These are phyloP conservation scores for Fusarium verrucosum DNA, from an alignment of 2,329 filamentous ascomycete species.

Conservation along the genomic window DNA sequence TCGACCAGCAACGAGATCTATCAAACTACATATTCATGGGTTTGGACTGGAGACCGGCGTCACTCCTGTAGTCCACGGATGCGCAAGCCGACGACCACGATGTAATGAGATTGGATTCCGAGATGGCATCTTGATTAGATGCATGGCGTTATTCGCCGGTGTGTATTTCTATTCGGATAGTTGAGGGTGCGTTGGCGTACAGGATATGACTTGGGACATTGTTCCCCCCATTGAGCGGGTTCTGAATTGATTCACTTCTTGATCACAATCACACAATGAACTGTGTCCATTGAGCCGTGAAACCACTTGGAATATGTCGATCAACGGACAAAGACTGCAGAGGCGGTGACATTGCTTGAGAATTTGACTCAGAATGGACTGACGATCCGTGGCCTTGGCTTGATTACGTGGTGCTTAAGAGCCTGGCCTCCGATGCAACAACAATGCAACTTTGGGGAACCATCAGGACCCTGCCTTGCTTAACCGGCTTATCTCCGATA, in stretches of 20 bases:
- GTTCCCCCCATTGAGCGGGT: slow-evolving; percentile 31
- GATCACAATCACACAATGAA: slow-evolving; percentile 13
- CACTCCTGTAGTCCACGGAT: slow-evolving; percentile 21
- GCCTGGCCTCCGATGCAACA: slow-evolving; percentile 18
- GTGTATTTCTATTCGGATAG: slow-evolving; percentile 39
- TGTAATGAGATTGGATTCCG: slow-evolving; percentile 39
- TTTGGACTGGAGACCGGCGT: slow-evolving; percentile 33
- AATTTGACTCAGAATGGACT: slow-evolving; percentile 35
- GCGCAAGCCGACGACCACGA: slow-evolving; percentile 40
- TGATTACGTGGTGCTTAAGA: slow-evolving; percentile 35
- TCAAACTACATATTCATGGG: neutral
- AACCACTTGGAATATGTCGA: slow-evolving; percentile 2
- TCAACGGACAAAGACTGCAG: slow-evolving; percentile 4
- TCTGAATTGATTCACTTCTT: slow-evolving; percentile 39
- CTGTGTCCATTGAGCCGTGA: neutral
- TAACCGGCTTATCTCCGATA: slow-evolving; percentile 45
- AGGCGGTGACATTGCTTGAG: slow-evolving; percentile 36
- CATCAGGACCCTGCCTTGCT: slow-evolving; percentile 19
- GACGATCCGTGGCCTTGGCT: slow-evolving; percentile 36
- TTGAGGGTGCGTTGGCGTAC: slow-evolving; percentile 43
- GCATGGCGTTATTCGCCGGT: slow-evolving; percentile 39
- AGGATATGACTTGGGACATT: slow-evolving; percentile 36
- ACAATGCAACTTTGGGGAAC: slow-evolving; percentile 6
- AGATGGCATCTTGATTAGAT: slow-evolving; percentile 31
- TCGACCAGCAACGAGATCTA: slow-evolving; percentile 6